Percentiles rank a stretch among this genome's conserved stretches.
These are phyloP conservation scores for Solanum boliviense DNA, from an alignment of 257 asterid species.

Conservation along the genomic window DNA sequence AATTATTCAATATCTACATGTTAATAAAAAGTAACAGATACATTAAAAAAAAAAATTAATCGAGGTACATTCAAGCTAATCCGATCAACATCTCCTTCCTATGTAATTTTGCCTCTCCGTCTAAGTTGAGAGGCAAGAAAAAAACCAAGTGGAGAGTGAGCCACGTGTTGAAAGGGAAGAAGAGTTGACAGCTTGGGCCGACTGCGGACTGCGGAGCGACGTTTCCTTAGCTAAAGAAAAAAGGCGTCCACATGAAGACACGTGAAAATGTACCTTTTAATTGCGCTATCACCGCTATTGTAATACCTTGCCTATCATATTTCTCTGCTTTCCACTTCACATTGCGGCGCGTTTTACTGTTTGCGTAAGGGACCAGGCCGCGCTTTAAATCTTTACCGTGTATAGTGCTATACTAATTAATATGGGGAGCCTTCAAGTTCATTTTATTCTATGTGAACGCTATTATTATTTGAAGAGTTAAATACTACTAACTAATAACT, in stretches of 20 bases:
- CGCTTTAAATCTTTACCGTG: background rate
- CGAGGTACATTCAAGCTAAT: no score
- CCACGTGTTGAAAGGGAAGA: conserved; percentile 25
- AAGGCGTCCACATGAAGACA: conserved; percentile 31
- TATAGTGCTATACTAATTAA: background rate
- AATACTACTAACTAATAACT: no score
- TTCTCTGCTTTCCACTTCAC: background rate
- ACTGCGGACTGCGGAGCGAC: conserved; percentile 29
- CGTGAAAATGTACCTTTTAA: conserved; percentile 32
- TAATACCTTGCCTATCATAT: background rate
- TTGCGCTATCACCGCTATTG: conserved; percentile 9
- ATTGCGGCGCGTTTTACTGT: conserved; percentile 3
- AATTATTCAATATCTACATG: no score
- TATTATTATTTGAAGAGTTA: no score
- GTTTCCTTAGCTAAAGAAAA: conserved; percentile 7
- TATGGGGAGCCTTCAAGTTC: background rate
- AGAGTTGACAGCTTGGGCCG: conserved; percentile 15
- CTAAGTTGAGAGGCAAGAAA: background rate
- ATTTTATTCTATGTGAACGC: background rate
- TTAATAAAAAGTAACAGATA: no score
- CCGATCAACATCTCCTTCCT: background rate
- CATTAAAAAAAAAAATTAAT: no score
- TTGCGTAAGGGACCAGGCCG: background rate
- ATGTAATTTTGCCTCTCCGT: background rate
- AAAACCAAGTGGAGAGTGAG: background rate